phyloP scores from a whole-genome alignment of 257 asterid genomes.

The Mitragyna speciosa region DNA sequence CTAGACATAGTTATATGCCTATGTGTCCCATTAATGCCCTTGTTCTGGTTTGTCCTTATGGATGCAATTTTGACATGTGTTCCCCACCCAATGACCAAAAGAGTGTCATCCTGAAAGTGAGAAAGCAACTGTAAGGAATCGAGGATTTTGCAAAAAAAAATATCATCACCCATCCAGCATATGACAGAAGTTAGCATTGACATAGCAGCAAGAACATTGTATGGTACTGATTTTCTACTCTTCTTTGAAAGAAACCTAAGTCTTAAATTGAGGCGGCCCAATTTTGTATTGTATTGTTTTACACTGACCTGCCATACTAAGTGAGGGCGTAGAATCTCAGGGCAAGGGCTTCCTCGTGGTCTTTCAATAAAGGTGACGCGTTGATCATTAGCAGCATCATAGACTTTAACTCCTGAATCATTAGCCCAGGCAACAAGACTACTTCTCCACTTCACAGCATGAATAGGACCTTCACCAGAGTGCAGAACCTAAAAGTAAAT shows the following conservation, averaged over 20 bases:
- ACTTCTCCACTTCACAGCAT: slow-evolving; percentile 89
- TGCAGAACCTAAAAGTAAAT: slow-evolving; percentile 71
- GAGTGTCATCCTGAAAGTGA: slow-evolving; percentile 71
- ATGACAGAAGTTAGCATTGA: background rate
- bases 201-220: background rate
- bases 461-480: slow-evolving; percentile 99
- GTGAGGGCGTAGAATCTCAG: slow-evolving; percentile 94
- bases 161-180: background rate
- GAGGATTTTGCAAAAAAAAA: slow-evolving; percentile 6
- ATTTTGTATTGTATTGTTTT: slow-evolving; percentile 2
- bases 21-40: slow-evolving; percentile 60
- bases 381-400: slow-evolving; percentile 93
- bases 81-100: slow-evolving; percentile 99
- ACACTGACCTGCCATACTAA: slow-evolving; percentile 92
- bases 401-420: slow-evolving; percentile 93
- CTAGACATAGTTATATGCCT: slow-evolving; percentile 67
- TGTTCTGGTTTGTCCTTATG: slow-evolving; percentile 62
- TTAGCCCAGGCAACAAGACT: slow-evolving; percentile 99
- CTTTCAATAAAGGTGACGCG: slow-evolving; percentile 86
- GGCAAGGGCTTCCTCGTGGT: slow-evolving; percentile 95
- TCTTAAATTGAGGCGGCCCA: background rate
- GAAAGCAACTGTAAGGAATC: slow-evolving; percentile 29
- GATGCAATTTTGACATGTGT: slow-evolving; percentile 83
- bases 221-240: background rate
- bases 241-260: slow-evolving; percentile 9